Evolutionary conservation across 2,329 filamentous ascomycete species (phyloP), one percentile per base, ranked within the genome.

Genomic region (Aureobasidium namibiae): DNA sequence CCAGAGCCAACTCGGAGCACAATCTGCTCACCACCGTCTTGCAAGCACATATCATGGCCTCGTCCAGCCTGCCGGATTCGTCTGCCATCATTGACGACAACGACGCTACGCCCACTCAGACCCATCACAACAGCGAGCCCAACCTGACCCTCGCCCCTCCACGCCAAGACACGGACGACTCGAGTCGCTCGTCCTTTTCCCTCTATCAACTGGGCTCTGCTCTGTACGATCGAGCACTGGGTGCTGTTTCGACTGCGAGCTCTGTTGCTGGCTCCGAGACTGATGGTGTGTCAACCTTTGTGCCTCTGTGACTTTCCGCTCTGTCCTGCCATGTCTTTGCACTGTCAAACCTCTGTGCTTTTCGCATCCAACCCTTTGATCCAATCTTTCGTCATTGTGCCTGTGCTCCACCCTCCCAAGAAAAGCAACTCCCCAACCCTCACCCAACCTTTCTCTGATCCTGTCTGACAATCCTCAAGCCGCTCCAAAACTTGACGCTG

Each of bases 141-240:
- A 48, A 38, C 31, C 41, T 61, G 29, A 48, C 38, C 42, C 41
- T 61, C 41, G 42, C 41, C 24, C 50, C 52, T 16, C 60, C 60
- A 48, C 63, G 68, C 60, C 60, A 64, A 8, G 69, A 70, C 48
- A 65, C 65, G 23, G 68, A 69, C 39, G 75, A 86, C 39, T 77
- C 77, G 45, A 87, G 89, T 67, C 83, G 88, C 53, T 78, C 88
- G 69, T 91, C 88, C 24, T 81, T 87, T 61, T 89, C 86, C 8
- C 75, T 89, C 53, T 87, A 88, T 68, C 90, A 87, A 33, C 74
- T 88, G 24, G 82, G 82, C 45, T 88, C 86, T 6, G 82, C 78
- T 56, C 80, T 76, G 21, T 74, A 72, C 63, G 72, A 71, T 59
- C 81, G 80, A 76, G 67, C 78, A 75, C 63, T 83, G 80, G 72